Evolutionary conservation across 2,329 filamentous ascomycete species (phyloP).

Genomic region (Penicillium sp.): DNA sequence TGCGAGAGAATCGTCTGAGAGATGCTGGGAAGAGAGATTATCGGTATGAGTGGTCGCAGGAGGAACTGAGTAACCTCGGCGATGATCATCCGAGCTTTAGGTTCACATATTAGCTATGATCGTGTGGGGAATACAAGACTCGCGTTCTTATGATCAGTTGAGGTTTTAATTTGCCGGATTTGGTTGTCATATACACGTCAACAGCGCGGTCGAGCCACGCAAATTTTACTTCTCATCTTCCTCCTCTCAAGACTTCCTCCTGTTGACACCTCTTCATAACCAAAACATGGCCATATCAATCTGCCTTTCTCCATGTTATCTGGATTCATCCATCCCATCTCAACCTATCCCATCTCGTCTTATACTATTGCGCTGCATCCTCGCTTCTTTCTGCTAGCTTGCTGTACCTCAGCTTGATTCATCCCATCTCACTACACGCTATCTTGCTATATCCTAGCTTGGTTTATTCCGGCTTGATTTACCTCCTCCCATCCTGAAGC

Average conservation of each 20-base stretch:
- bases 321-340: background rate
- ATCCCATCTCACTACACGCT: no score
- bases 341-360: background rate
- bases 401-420: no score
- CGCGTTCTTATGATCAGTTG: background rate
- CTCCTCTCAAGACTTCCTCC: background rate
- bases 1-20: constrained; percentile 41
- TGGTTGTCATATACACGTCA: background rate
- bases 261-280: background rate
- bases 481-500: no score
- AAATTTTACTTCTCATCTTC: background rate
- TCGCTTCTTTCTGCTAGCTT: background rate
- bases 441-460: no score
- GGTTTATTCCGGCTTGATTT: no score
- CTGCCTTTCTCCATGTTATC: background rate
- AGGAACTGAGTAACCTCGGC: constrained; percentile 42
- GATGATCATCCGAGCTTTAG: constrained; percentile 44
- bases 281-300: background rate
- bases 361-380: background rate
- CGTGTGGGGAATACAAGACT: background rate
- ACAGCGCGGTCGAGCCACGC: background rate
- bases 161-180: background rate
- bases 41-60: constrained; percentile 34
- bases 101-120: constrained; percentile 34
- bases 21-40: constrained; percentile 39